Base-by-base conservation (phyloP, 2,329 filamentous ascomycete species). In the Pezicula neosporulosa region DNA sequence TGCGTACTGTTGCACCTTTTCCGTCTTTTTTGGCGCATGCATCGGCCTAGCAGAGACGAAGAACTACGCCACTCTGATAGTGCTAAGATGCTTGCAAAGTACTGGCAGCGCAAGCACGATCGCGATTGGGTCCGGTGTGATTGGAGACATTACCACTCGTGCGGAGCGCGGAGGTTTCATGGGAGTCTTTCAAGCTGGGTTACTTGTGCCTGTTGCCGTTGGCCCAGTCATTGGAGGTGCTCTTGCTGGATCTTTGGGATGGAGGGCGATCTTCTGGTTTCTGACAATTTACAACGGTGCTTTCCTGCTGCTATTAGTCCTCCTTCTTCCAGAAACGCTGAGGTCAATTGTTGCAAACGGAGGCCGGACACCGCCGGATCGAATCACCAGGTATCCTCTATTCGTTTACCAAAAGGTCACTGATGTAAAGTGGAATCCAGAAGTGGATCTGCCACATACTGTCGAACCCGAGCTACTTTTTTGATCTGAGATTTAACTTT, bases 111-210 rank as follows among this genome's bases (percentile, higher is more conserved):
- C 77, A 51, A 77, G 77, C 2, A 84, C 82, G 0, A 71, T 86
- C 2, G 77, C 83, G 0, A 70, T 88, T 4, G 72, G 72, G 0
- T 70, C 71, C 24, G 85, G 79, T 0, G 77, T 87, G 1, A 76
- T 88, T 2, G 81, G 81, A 1, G 86, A 89, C 60, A 70, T 86
- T 6, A 73, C 80, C 12, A 85, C 81, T 0, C 76, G 77, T 1
- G 77, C 76, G 1, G 84, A 89, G 60, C 70, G 58, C 24, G 50
- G 85, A 53, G 84, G 77, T 47, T 90, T 87, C 63, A 85, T 90
- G 70, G 86, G 81, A 45, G 76, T 82, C 54, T 80, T 82, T 18
- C 33, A 50, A 38, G 48, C 56, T 47, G 50, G 57, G 12, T 21
- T 41, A 21, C 16, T 49, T 76, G 46, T 60, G 74, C 2, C 70